Conservation (phyloP, 768 basidiomycete species). For the Naganishia vaughanmartiniae region DNA sequence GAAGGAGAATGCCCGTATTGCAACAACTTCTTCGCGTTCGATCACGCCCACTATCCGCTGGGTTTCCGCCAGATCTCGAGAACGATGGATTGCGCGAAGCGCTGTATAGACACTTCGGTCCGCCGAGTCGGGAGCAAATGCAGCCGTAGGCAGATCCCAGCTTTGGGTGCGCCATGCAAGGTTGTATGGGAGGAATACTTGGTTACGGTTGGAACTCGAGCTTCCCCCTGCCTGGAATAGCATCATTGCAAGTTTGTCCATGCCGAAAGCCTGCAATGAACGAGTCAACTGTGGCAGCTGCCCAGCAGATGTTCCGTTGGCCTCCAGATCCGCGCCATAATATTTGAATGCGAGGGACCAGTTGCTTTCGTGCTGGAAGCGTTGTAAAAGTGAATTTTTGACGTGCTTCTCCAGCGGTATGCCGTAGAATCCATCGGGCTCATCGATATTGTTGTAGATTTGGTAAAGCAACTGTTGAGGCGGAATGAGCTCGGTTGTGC, state of each 20-base stretch:
- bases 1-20: slow-evolving; percentile 5
- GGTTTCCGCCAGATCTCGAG: slow-evolving; percentile 59
- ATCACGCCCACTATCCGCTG: not conserved
- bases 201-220: slow-evolving; percentile 44
- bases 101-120: slow-evolving; percentile 71
- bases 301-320: slow-evolving; percentile 55
- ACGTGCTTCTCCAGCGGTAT: slow-evolving; percentile 70
- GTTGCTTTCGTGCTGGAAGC: slow-evolving; percentile 87
- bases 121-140: slow-evolving; percentile 53
- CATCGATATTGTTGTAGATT: slow-evolving; percentile 91
- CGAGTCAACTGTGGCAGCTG: slow-evolving; percentile 62
- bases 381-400: slow-evolving; percentile 73
- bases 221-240: slow-evolving; percentile 56
- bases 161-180: slow-evolving; percentile 91
- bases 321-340: slow-evolving; percentile 80
- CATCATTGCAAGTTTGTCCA: slow-evolving; percentile 77
- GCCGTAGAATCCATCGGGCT: slow-evolving; percentile 97
- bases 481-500: too few relatives aligned
- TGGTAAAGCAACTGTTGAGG: slow-evolving; percentile 67
- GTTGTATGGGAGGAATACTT: slow-evolving; percentile 55
- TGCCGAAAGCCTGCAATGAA: slow-evolving; percentile 84
- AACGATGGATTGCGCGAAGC: slow-evolving; percentile 76
- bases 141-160: slow-evolving; percentile 83
- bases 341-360: slow-evolving; percentile 88
- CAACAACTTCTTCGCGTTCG: slow-evolving; percentile 10